Base-by-base conservation (phyloP, 2,329 filamentous ascomycete genomes). In the Colletotrichum sp. region DNA sequence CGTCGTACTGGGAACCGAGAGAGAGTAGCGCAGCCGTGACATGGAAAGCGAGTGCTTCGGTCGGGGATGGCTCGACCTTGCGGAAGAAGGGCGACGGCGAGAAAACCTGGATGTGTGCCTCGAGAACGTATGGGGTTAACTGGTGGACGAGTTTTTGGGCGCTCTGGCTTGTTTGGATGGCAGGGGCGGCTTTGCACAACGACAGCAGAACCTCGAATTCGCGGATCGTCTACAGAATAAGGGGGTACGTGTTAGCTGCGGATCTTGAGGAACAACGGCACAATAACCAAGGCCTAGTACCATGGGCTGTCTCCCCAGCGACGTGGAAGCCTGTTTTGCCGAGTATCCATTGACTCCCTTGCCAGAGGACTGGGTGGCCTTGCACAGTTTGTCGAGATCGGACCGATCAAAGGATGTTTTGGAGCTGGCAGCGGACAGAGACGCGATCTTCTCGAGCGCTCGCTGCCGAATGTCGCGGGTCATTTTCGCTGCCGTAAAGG, bases 141-240 rank as follows among this genome's bases (percentile, higher is more conserved):
- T 98, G 96, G 38, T 90, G 88, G n/a, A 93, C 91, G 52, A 99
- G 91, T 80, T 92, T 94, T 80, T 94, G 92, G 32, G 96, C 96
- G 81, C 94, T 94, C 76, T 95, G 91, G 56, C 87, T 84, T 61
- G 92, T 92, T 68, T 92, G 89, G 30, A 98, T 89, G 28, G 92
- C 90, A 5, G 95, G 94, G 5, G 96, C 95, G 69, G 96, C 95
- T 85, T 96, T 96, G 88, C 96, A 98, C 30, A 99, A 89, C 58
- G 97, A 95, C 30, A 98, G 87, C 30, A 99, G 90, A 69, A 98
- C 94, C 84, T 99, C 96, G 79, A 98, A 93, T 87, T 99, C 97
- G 80, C 95, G 93, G 69, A 96, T 92, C 69, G 93, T 95, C 95
- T 97, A 82, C 26, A 68, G 73, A 56, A 61, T 65, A 62, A 26